Conservation (phyloP, 192 early-diverging fungal species). For the Allomyces javanicus region DNA sequence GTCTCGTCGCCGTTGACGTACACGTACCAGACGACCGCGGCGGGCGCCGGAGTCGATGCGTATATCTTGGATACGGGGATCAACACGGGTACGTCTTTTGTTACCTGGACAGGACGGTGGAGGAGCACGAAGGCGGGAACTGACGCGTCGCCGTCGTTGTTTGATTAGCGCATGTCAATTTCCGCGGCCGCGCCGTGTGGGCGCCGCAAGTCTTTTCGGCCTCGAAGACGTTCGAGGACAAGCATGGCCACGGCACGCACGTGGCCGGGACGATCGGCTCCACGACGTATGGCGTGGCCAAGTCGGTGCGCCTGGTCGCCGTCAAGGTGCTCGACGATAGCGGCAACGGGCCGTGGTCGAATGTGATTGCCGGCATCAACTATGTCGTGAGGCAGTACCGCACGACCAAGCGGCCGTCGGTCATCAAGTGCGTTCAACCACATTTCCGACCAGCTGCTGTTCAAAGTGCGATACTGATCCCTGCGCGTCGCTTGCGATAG, state of each 20-base stretch:
- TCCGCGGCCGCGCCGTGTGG: not conserved
- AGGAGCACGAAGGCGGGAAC: not conserved
- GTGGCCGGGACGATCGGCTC: conserved; percentile 27
- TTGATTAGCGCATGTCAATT: not conserved
- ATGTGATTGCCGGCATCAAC: conserved; percentile 29
- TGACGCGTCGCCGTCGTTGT: not conserved
- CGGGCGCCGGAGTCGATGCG: not conserved
- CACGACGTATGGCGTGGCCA: conserved; percentile 42
- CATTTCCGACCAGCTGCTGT: no score
- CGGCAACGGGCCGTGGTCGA: conserved; percentile 26
- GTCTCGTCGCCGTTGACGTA: not conserved
- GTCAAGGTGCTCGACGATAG: conserved; percentile 35
- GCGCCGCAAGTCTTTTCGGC: not conserved
- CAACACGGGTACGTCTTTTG: not conserved
- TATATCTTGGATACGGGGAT: not conserved
- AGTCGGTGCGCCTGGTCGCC: conserved; percentile 27
- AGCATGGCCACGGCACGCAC: conserved; percentile 29
- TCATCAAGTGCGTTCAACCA: not conserved
- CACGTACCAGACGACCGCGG: not conserved
- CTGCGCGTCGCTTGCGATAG: not conserved
- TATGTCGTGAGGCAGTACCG: conserved; percentile 13
- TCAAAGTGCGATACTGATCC: not conserved
- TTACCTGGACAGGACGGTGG: not conserved
- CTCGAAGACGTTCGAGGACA: conserved; percentile 4
- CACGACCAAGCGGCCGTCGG: not conserved